A percentile compares a stretch with the other conserved stretches of the same genome.
Conservation (phyloP, 2,329 filamentous ascomycete species). For the Pyricularia sp. region DNA sequence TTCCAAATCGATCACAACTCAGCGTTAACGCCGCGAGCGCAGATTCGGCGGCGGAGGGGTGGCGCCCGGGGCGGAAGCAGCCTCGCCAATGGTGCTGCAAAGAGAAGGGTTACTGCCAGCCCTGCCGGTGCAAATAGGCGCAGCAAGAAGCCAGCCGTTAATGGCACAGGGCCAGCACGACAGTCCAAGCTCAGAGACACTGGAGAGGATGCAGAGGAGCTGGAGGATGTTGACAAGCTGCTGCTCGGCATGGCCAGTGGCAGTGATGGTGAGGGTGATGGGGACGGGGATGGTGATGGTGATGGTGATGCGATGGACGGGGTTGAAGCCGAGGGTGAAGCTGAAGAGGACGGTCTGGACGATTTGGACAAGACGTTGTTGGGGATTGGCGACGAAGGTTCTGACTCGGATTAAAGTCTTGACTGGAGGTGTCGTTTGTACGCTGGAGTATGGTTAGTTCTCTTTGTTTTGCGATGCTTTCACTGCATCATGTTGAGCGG, state of each 20-base stretch:
- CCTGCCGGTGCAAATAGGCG: not conserved
- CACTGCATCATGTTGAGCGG: not conserved
- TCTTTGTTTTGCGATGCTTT: not conserved
- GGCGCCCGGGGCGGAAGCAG: not conserved
- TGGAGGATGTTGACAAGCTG: conserved; percentile 3
- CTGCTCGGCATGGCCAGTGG: conserved; percentile 6
- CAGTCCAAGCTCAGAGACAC: not conserved
- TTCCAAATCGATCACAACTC: conserved; percentile 1
- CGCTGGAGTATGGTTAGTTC: not conserved
- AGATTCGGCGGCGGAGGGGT: not conserved
- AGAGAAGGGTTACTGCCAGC: not conserved
- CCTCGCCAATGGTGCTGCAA: not conserved
- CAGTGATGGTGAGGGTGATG: conserved; percentile 33
- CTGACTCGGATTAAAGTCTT: not conserved
- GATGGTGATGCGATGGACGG: conserved; percentile 18
- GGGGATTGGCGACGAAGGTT: conserved; percentile 3
- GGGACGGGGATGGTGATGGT: conserved; percentile 24
- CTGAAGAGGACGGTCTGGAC: not conserved
- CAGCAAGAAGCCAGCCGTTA: conserved; percentile 1
- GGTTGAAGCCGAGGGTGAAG: conserved; percentile 20
- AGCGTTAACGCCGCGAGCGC: not conserved
- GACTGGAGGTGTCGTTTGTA: not conserved
- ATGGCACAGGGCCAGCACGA: not conserved
- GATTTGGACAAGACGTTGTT: conserved; percentile 4
- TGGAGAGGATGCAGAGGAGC: not conserved